phyloP scores from a whole-genome alignment of 2,329 filamentous ascomycete genomes.

The Polytolypa hystricis region DNA sequence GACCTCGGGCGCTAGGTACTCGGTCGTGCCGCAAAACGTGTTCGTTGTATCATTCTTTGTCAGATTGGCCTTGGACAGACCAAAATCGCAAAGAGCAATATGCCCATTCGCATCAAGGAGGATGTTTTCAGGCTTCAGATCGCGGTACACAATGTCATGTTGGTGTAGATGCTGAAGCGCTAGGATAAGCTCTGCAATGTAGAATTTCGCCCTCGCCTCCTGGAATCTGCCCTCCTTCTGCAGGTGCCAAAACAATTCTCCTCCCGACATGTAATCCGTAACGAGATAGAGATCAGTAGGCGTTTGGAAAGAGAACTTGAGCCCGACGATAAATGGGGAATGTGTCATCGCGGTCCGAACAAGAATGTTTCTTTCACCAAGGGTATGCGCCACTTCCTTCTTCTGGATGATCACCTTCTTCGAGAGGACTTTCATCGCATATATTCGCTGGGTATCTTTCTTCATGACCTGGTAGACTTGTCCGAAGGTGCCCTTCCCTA shows the following conservation, averaged over 20 bases:
- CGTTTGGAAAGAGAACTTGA: conserved; percentile 98
- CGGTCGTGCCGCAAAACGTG: conserved; percentile 96
- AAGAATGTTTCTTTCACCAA: conserved; percentile 93
- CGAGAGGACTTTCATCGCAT: conserved; percentile 97
- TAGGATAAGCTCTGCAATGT: conserved; percentile 93
- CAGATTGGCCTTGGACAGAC: conserved; percentile 91
- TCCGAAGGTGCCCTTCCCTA: conserved; percentile 95
- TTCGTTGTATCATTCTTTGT: conserved; percentile 97
- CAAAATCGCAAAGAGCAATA: conserved; percentile 95
- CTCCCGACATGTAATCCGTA: conserved; percentile 98
- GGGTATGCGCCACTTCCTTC: conserved; percentile 95
- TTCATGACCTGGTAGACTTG: conserved; percentile 98
- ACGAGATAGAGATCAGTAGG: conserved; percentile 95
- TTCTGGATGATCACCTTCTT: conserved; percentile 99
- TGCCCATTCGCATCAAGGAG: conserved; percentile 93
- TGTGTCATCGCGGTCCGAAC: conserved; percentile 92
- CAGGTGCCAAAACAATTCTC: conserved; percentile 96
- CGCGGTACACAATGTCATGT: conserved; percentile 95
- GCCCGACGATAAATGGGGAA: conserved; percentile 91
- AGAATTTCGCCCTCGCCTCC: conserved; percentile 92
- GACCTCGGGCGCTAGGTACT: conserved; percentile 93
- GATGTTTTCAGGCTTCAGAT: conserved; percentile 96
- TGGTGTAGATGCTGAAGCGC: conserved; percentile 91
- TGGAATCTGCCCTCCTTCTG: conserved; percentile 95
- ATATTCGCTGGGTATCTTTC: conserved; percentile 90